A percentile compares a stretch with the other conserved stretches of the same genome.
Evolutionary conservation across 257 asterid species (phyloP).

Genomic region (Scutellaria baicalensis): DNA sequence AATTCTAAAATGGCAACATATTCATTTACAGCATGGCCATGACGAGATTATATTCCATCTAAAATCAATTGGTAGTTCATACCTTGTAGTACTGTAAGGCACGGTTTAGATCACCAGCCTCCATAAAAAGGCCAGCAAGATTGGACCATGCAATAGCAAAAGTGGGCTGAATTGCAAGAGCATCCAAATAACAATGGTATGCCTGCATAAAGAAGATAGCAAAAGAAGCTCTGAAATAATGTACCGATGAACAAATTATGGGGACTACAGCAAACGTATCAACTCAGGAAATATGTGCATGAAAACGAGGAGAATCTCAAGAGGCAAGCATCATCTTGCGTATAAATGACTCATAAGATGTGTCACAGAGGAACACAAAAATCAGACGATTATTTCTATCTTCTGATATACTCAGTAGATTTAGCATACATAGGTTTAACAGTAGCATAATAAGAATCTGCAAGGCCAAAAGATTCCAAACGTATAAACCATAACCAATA

Average conservation of each 20-base stretch:
- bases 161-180: conserved; percentile 84
- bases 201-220: conserved; percentile 43
- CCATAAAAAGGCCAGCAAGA: conserved; percentile 99
- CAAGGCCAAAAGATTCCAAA: not conserved
- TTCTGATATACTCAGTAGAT: not conserved
- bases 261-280: not conserved
- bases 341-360: not conserved
- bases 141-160: conserved; percentile 99
- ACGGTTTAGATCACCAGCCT: conserved; percentile 82
- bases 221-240: not conserved
- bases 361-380: not conserved
- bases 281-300: not conserved
- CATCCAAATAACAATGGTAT: conserved; percentile 84
- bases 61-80: not conserved
- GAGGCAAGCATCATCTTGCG: not conserved
- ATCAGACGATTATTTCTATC: not conserved
- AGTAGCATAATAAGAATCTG: not conserved
- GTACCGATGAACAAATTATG: not conserved
- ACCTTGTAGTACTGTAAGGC: conserved; percentile 98
- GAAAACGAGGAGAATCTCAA: not conserved
- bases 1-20: not conserved
- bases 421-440: not conserved
- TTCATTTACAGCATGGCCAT: not conserved
- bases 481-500: not conserved
- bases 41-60: not conserved